Evolutionary conservation across 495 filamentous ascomycete species (phyloP), one percentile per base, ranked within the genome.

Genomic region (Chaetomium fimeti): DNA sequence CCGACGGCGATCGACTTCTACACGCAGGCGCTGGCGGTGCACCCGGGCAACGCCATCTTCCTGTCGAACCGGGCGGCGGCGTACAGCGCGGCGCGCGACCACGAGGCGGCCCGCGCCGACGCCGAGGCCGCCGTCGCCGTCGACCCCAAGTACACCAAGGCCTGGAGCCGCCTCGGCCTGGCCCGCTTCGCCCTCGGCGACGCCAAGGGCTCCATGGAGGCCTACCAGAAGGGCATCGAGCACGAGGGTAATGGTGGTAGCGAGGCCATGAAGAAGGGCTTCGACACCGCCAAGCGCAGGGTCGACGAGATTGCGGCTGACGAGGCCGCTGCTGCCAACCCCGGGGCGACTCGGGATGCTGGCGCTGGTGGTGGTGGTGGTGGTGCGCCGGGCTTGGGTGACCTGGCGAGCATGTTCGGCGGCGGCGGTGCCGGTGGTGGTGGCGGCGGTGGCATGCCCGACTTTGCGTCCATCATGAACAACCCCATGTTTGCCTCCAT

Each of bases 401-500:
- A 81, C 62, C 79, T 96, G 38, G 90, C 90, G 28, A 79, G 86
- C 52, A 89, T 96, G 85, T 75, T 96, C n/a, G 75, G 71, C 15
- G 83, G 81, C 27, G 85, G 68, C 3, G 89, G 87, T 28, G 27
- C 7, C 28, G 85, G 81, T 16, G 85, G 78, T 25, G 76, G 70
- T 12, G 83, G 82, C 36, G 85, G 68, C 5, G 89, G 88, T 32
- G 91, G 90, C 24, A 91, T 92, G 87, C 91, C 92, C 3, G 93
- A 96, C 74, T 78, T 96, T 15, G 79, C 82, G 62, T 82, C 80
- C 60, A 85, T 98, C 72, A 97, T 98, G 94, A 91, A 77, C 77
- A 98, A 98, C 81, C 94, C 94, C 48, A 97, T 98, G 94, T 93
- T 98, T 75, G 81, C 91, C 48, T 88, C 81, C 79, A 96, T 97